Evolutionary conservation across 768 basidiomycete genomes (phyloP), one percentile per base, ranked within the genome.

Genomic region (Trametes punicea): DNA sequence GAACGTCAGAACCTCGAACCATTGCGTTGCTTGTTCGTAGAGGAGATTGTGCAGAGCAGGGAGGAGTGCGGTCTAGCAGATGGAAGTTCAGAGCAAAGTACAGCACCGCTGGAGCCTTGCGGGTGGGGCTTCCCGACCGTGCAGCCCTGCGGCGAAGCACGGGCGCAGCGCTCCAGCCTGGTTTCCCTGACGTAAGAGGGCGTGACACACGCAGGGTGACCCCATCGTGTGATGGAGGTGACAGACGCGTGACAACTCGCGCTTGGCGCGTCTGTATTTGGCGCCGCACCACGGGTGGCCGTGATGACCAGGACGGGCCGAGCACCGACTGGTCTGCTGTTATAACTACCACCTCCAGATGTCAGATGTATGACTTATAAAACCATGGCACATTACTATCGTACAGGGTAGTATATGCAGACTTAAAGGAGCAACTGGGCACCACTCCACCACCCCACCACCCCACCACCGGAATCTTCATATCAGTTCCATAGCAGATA

Each of bases 1-100:
- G 69, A 65, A 93, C 76, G 74, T 93, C 90, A 23, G 88, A 89
- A 18, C 80, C 75, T 68, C 76, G 81, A 61, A 78, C 70, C 45
- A 42, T 57, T n/a, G n/a, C n/a, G n/a, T n/a, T n/a, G n/a, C n/a
- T n/a, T n/a, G n/a, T n/a, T n/a, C n/a, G n/a, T n/a, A n/a, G n/a
- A n/a, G n/a, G n/a, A n/a, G n/a, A n/a, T n/a, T 5, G 34, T 36
- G 34, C 9, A 36, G 7, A 8, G 16, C 4, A 29, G 30, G 29
- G 27, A 42, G 20, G 29, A 18, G 45, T 9, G 26, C 2, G 26
- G 26, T 29, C 2, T 15, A 18, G 15, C 20, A 51, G 27, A 26
- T 6, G 13, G 36, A 25, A 11, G 25, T 48, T 11, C 40, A 23
- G 13, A 40, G 49, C 26, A 21, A 44, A 44, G 41, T 11, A n/a